Base-by-base conservation (phyloP, 345 rosid species). In the Excoecaria cochinchinensis region DNA sequence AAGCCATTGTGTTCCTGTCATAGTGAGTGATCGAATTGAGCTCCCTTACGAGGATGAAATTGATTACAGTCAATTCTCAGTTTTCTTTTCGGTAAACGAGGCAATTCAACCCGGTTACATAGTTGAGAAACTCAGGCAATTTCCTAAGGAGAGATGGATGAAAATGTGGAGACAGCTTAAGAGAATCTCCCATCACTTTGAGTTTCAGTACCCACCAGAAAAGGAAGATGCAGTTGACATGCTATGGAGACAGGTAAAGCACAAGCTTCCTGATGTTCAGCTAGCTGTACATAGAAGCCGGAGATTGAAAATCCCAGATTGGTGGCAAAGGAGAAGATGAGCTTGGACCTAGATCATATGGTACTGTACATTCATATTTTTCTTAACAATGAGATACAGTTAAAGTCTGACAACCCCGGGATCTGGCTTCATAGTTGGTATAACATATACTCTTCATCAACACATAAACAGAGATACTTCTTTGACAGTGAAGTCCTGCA, bases 181-280 rank as follows among this genome's bases (percentile, higher is more conserved):
- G 85, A 89, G 76, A 24, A 79, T 95, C 39, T 86, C 97, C n/a
- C 91, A 75, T 83, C 95, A 92, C 82, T 95, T 80, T 1, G 92
- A 95, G 73, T 91, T 89, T 78, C 95, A 90, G 74, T 86, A 86
- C 72, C 97, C 99, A 12, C 90, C 97, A 1, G 75, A 82, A 87
- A 91, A 81, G 78, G 97, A 86, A 74, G 99, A 92, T 57, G 97
- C 94, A 1, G 86, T 87, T 24, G 82, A 89, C 79, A 84, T 92
- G 95, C 76, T 92, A 62, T 92, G 99, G 99, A 95, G 93, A 76
- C 91, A 92, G 78, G 87, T 95, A 42, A 92, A 86, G 82, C 88
- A 85, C 75, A 95, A 92, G 81, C 89, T 92, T 24, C 92, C 91
- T 0, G 76, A 17, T 58, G 91, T 84, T 31, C 82, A 87, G 77